Percentiles rank a stretch among this genome's conserved stretches.
Conservation (phyloP, 345 rosid species). For the Jatropha curcas region DNA sequence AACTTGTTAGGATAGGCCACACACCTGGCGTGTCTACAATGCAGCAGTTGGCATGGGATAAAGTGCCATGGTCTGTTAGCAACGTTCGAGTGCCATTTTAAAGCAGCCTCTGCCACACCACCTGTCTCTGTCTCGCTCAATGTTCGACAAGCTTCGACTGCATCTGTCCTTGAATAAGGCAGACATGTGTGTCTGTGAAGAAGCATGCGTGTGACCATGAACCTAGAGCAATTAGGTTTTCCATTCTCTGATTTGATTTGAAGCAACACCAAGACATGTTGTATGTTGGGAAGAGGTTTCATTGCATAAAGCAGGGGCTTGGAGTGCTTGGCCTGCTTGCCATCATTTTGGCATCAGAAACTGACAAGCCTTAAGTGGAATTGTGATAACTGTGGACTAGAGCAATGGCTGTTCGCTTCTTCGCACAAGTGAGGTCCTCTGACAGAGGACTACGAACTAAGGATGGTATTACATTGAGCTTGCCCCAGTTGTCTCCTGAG, state of each 20-base stretch:
- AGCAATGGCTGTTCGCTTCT: slow-evolving; percentile 45
- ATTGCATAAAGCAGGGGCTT: slow-evolving; percentile 16
- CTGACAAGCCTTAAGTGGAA: slow-evolving; percentile 34
- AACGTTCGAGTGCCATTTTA: slow-evolving; percentile 53
- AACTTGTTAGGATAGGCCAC: slow-evolving; percentile 42
- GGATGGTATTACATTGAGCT: slow-evolving; percentile 44
- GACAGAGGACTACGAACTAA: slow-evolving; percentile 46
- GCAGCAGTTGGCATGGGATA: slow-evolving; percentile 44
- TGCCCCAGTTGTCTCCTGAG: slow-evolving; percentile 50
- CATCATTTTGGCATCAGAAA: slow-evolving; percentile 15
- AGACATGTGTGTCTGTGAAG: slow-evolving; percentile 48
- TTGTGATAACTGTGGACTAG: slow-evolving; percentile 48
- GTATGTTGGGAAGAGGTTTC: slow-evolving; percentile 31
- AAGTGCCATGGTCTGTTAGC: slow-evolving; percentile 36
- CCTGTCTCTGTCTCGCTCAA: slow-evolving; percentile 42
- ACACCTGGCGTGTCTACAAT: slow-evolving; percentile 47
- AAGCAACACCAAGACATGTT: slow-evolving; percentile 45
- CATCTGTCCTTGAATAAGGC: slow-evolving; percentile 56
- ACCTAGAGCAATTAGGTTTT: slow-evolving; percentile 31
- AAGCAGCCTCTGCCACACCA: slow-evolving; percentile 50
- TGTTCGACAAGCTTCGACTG: slow-evolving; percentile 44
- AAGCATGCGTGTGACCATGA: slow-evolving; percentile 55
- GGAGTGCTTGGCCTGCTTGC: slow-evolving; percentile 12
- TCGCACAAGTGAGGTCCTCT: slow-evolving; percentile 48
- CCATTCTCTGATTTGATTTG: slow-evolving; percentile 23